A percentile compares a stretch with the other conserved stretches of the same genome.
phyloP scores from a whole-genome alignment of 2,329 filamentous ascomycete genomes.

The Aspergillus sp. region DNA sequence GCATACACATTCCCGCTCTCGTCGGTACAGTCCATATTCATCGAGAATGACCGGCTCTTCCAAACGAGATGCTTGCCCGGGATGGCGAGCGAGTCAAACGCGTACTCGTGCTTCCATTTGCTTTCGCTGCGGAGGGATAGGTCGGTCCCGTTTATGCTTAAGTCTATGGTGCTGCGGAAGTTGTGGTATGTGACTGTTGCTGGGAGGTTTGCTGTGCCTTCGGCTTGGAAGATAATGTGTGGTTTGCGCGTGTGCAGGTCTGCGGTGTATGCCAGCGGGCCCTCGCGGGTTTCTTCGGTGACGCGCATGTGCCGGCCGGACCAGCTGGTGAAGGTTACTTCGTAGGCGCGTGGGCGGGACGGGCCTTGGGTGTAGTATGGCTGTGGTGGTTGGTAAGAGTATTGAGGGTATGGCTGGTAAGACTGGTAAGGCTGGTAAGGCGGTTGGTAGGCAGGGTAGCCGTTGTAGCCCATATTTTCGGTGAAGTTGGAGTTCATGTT shows the following conservation, averaged over 20 bases:
- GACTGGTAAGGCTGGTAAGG: background rate
- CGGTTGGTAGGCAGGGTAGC: background rate
- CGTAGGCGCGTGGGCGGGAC: background rate
- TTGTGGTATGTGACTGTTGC: constrained; percentile 12
- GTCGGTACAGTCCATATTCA: constrained; percentile 1
- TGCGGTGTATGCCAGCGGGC: constrained; percentile 5
- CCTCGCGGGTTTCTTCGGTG: constrained; percentile 1
- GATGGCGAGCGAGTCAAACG: background rate
- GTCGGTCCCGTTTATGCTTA: constrained; percentile 6
- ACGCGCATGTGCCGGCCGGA: constrained; percentile 6
- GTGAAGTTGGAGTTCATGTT: background rate
- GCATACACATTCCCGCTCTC: background rate
- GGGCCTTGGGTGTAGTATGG: background rate
- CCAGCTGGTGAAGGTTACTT: constrained; percentile 13
- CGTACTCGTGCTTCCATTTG: background rate
- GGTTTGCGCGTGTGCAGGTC: constrained; percentile 15
- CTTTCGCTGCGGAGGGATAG: background rate
- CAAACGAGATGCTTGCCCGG: background rate
- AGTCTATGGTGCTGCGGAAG: constrained; percentile 9
- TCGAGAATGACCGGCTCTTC: background rate
- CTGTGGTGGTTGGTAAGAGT: background rate
- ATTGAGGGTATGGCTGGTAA: background rate
- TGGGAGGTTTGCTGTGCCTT: constrained; percentile 5
- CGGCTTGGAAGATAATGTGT: constrained; percentile 14
- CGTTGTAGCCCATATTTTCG: background rate